Percentiles rank a stretch among this genome's conserved stretches.
Evolutionary conservation across 805 yeast genomes (phyloP).

Genomic region (Pichia manshurica): DNA sequence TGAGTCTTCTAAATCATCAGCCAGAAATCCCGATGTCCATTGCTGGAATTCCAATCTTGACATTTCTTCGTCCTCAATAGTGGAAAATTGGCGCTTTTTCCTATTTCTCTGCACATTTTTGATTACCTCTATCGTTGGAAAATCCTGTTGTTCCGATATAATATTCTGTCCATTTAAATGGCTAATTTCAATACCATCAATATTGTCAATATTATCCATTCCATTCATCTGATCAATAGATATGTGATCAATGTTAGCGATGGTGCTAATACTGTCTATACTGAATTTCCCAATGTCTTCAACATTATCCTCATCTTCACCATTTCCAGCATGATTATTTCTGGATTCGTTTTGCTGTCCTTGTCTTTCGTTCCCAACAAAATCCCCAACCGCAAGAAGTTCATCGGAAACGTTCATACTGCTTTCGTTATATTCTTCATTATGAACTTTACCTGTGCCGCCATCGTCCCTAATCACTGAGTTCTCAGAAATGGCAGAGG

Average conservation of each 20-base stretch:
- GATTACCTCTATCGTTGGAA: constrained; percentile 53
- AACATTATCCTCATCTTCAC: background rate
- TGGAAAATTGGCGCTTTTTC: constrained; percentile 26
- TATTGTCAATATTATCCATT: constrained; percentile 5
- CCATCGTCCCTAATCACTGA: no score
- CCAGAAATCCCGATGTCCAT: constrained; percentile 47
- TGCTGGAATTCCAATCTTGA: constrained; percentile 46
- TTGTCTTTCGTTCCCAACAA: background rate
- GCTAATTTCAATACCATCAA: background rate
- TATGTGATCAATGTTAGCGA: constrained; percentile 4
- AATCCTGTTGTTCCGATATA: constrained; percentile 1
- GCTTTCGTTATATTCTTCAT: no score
- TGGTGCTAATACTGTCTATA: constrained; percentile 1
- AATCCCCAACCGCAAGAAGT: no score
- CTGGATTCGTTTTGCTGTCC: no score
- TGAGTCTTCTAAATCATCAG: constrained; percentile 32
- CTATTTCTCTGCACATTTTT: constrained; percentile 39
- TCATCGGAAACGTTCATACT: no score
- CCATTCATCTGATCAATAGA: background rate
- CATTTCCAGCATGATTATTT: background rate
- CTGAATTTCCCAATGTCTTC: background rate
- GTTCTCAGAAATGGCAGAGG: no score
- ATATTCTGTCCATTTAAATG: constrained; percentile 5
- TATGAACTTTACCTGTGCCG: no score
- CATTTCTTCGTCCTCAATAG: constrained; percentile 36